A percentile compares a stretch with the other conserved stretches of the same genome.
phyloP scores from a whole-genome alignment of 495 filamentous ascomycete species.

The Jackrogersella minutella region DNA sequence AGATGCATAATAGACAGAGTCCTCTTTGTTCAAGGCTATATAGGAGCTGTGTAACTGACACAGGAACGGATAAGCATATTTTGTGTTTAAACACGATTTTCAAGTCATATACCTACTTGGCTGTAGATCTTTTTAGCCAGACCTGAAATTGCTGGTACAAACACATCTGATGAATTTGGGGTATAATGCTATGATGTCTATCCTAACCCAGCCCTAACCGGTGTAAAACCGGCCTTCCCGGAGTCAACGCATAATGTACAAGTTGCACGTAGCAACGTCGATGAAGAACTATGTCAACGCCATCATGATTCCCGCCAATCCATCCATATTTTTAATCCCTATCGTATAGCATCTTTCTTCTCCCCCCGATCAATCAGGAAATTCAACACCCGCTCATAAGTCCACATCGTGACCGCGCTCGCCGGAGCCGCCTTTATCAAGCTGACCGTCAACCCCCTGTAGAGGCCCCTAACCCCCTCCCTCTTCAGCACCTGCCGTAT shows the following conservation, averaged over 20 bases:
- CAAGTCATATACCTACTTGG: too few relatives aligned
- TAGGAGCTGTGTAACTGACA: neutral
- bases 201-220: too few relatives aligned
- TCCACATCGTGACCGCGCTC: constrained; percentile 98
- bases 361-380: constrained; percentile 60
- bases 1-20: constrained; percentile 40
- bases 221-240: too few relatives aligned
- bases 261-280: constrained; percentile 5
- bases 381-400: constrained; percentile 79
- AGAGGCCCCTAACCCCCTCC: constrained; percentile 84
- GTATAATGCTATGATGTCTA: too few relatives aligned
- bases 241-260: constrained; percentile 14
- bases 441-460: constrained; percentile 86
- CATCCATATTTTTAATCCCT: neutral
- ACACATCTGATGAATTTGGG: too few relatives aligned
- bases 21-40: constrained; percentile 24
- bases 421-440: constrained; percentile 93
- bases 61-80: neutral
- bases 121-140: too few relatives aligned
- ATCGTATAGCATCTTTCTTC: constrained; percentile 1
- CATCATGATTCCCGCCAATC: neutral
- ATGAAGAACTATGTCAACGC: constrained; percentile 22
- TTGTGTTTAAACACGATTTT: too few relatives aligned
- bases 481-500: constrained; percentile 68
- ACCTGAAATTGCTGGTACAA: too few relatives aligned